Percentiles rank a stretch among this genome's conserved stretches.
Conservation (phyloP, 2,329 filamentous ascomycete genomes). For the Nannizziopsis arthrosporioides region DNA sequence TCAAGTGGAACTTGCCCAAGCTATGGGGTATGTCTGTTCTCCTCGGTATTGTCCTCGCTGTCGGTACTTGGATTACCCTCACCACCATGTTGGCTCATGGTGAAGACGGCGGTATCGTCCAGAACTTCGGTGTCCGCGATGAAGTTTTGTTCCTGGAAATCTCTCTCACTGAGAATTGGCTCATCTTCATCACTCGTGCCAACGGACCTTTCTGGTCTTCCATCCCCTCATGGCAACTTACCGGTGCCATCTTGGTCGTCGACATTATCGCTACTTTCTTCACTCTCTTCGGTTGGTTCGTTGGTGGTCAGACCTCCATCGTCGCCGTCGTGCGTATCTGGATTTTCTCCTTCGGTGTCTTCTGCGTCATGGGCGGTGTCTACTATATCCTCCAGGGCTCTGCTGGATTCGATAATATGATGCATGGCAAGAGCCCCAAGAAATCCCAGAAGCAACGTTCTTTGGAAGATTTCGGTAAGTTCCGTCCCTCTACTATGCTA, state of each 20-base stretch:
- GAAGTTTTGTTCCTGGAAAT: constrained; percentile 81
- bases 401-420: constrained; percentile 74
- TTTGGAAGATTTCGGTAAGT: constrained; percentile 79
- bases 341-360: constrained; percentile 83
- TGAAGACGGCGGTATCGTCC: constrained; percentile 68
- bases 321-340: constrained; percentile 79
- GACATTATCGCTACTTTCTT: constrained; percentile 78
- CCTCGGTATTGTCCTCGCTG: constrained; percentile 66
- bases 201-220: constrained; percentile 89
- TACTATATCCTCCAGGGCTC: constrained; percentile 77
- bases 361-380: constrained; percentile 66
- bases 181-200: constrained; percentile 91
- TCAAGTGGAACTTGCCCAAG: constrained; percentile 92
- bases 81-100: constrained; percentile 65
- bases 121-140: constrained; percentile 76
- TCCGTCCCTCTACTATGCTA: background rate
- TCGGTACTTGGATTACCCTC: constrained; percentile 79
- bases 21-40: constrained; percentile 87
- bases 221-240: constrained; percentile 73
- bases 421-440: constrained; percentile 81
- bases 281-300: constrained; percentile 75
- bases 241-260: constrained; percentile 65
- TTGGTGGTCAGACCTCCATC: constrained; percentile 57
- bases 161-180: constrained; percentile 85
- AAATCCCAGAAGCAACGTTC: constrained; percentile 71